These are phyloP conservation scores for Xylariaceae sp. DNA, from an alignment of 2,329 filamentous ascomycete genomes.

Conservation along the genomic window DNA sequence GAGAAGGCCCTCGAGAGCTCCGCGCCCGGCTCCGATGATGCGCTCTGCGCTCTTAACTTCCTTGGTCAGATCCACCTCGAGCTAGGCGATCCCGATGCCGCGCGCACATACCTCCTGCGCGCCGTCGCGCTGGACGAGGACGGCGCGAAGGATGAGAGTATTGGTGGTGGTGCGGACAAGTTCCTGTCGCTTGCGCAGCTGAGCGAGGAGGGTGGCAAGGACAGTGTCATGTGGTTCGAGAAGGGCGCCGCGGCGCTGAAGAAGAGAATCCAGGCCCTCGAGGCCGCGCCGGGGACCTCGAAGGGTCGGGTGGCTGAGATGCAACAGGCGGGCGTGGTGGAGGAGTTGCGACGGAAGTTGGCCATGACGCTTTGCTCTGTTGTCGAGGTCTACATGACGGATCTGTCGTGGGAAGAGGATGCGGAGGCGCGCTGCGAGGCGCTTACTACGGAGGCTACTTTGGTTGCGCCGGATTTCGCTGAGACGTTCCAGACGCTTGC, in stretches of 20 bases:
- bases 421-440: conserved; percentile 84
- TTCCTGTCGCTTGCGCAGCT: conserved; percentile 93
- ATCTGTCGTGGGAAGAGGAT: conserved; percentile 86
- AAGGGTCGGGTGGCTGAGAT: conserved; percentile 17
- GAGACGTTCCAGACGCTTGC: conserved; percentile 96
- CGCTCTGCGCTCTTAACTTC: conserved; percentile 65
- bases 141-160: conserved; percentile 61
- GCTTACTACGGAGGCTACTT: conserved; percentile 82
- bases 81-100: conserved; percentile 71
- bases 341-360: conserved; percentile 72
- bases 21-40: conserved; percentile 38
- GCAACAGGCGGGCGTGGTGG: conserved; percentile 36
- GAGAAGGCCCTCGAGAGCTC: conserved; percentile 30
- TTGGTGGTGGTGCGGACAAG: conserved; percentile 84
- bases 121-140: conserved; percentile 73
- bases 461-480: conserved; percentile 73
- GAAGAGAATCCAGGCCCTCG: conserved; percentile 61
- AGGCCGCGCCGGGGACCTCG: conserved; percentile 34
- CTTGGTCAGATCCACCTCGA: conserved; percentile 80
- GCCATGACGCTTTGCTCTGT: conserved; percentile 91
- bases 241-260: conserved; percentile 68
- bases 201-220: conserved; percentile 62
- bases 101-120: conserved; percentile 64
- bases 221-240: conserved; percentile 64
- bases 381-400: conserved; percentile 98